Base-by-base conservation (phyloP, 805 yeast genomes). In the Myxozyma neotropica region DNA sequence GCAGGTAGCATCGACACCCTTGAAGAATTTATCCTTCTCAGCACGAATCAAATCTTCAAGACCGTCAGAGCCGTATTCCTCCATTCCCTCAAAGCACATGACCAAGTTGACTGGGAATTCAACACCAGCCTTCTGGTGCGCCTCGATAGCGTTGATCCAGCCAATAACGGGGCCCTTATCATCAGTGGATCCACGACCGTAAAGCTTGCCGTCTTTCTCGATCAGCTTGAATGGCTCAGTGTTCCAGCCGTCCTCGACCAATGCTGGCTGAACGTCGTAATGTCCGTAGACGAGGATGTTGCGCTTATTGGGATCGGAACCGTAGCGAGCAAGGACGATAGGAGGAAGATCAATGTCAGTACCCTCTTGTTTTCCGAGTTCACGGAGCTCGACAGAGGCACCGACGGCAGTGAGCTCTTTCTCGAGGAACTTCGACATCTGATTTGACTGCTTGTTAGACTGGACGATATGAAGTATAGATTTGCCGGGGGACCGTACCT, bases 131-230 rank as follows among this genome's bases (percentile, higher is more conserved):
- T 85, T 88, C 58, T 81, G 85, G 77, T 94, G 97, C 15, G 99
- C 97, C 77, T 92, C 88, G 44, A 94, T 80, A 42, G 86, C 87
- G 73, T 94, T 93, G 73, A 94, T 81, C 99, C 99, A 94, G 55
- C 96, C 97, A 68, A 92, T 80, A 46, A 94, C 95, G 38, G 99
- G 99, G 33, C 99, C 99, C 75, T 96, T 94, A 73, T 94, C 99
- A 73, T 94, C 99, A 43, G 97, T 88, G 21, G 96, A 79, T 45
- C 99, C 99, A 38, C 99, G 85, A 50, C 97, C 99, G 69, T 82
- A 84, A 70, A 94, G 78, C 64, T 87, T 80, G 52, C 80, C 87
- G 65, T 83, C 86, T 66, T 83, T 83, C 72, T 85, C 89, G 63
- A 82, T 80, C 70, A 94, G 77, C 57, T 77, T 78, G 76, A 94